Evolutionary conservation across 2,329 filamentous ascomycete species (phyloP).

Genomic region (Fusarium anthophilum): DNA sequence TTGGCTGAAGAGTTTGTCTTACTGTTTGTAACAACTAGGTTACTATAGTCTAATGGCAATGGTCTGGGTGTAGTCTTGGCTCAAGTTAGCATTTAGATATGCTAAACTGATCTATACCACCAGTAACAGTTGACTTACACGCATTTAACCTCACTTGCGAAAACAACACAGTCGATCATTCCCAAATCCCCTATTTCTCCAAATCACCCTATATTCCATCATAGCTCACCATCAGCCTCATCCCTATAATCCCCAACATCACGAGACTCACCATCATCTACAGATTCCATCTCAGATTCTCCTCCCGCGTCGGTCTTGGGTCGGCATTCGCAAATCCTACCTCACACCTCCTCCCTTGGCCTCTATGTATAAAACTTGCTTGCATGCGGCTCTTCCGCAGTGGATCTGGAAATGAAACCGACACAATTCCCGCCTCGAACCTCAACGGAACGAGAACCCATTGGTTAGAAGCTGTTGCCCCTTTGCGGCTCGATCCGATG

Average conservation of each 20-base stretch:
- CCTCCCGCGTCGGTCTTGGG: slow-evolving; percentile 31
- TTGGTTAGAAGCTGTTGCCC: slow-evolving; percentile 18
- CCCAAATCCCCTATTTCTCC: neutral
- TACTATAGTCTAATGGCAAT: neutral
- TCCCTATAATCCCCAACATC: neutral
- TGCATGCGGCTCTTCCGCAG: slow-evolving; percentile 39
- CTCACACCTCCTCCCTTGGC: neutral
- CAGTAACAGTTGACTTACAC: neutral
- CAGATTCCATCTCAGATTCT: slow-evolving; percentile 24
- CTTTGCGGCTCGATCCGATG: slow-evolving; percentile 32
- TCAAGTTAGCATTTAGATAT: neutral
- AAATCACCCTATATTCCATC: neutral
- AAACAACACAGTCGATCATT: too few relatives aligned
- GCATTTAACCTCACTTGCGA: neutral
- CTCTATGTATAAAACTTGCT: too few relatives aligned
- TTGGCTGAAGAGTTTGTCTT: neutral
- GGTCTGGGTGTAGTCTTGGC: fast-evolving
- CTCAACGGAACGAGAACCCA: slow-evolving; percentile 10
- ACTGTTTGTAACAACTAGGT: too few relatives aligned
- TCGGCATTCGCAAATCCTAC: slow-evolving; percentile 39
- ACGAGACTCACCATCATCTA: slow-evolving; percentile 5
- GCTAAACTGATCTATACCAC: neutral
- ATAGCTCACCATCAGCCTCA: neutral
- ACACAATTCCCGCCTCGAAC: slow-evolving; percentile 35
- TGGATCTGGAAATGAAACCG: slow-evolving; percentile 37